phyloP scores from a whole-genome alignment of 441 rosid species.

The Erysimum cheiri region DNA sequence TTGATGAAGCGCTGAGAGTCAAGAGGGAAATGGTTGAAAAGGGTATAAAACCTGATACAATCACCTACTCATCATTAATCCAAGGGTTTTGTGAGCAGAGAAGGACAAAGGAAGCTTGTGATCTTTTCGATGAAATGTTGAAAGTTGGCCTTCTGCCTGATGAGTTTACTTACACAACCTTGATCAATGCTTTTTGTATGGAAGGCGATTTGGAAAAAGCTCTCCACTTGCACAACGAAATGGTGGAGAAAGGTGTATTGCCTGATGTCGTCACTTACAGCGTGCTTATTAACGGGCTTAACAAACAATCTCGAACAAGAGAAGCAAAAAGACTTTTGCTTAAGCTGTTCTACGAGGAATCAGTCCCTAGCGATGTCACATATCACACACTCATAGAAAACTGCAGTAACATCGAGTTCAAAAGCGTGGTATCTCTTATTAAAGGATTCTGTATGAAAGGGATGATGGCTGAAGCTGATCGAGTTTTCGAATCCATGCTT shows the following conservation, averaged over 20 bases:
- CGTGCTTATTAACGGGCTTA: constrained; percentile 85
- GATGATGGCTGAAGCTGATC: constrained; percentile 85
- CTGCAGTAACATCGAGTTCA: constrained; percentile 62
- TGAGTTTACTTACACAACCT: constrained; percentile 69
- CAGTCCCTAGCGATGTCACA: constrained; percentile 68
- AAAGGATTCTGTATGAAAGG: constrained; percentile 96
- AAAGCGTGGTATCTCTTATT: constrained; percentile 66
- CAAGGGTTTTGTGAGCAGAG: constrained; percentile 75
- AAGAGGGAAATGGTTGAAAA: constrained; percentile 69
- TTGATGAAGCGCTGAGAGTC: constrained; percentile 67
- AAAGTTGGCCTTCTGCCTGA: constrained; percentile 58
- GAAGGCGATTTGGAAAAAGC: constrained; percentile 71
- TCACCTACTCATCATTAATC: constrained; percentile 75
- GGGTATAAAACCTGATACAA: constrained; percentile 63
- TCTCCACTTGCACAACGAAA: constrained; percentile 68
- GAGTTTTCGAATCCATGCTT: constrained; percentile 69
- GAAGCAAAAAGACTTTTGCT: constrained; percentile 85
- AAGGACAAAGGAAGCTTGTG: constrained; percentile 74
- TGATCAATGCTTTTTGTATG: constrained; percentile 74
- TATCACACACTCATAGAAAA: constrained; percentile 73
- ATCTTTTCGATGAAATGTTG: constrained; percentile 77
- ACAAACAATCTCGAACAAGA: constrained; percentile 75
- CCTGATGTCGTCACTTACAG: constrained; percentile 82
- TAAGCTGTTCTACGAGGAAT: constrained; percentile 72
- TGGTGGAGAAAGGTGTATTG: constrained; percentile 70